Base-by-base conservation (phyloP, 768 basidiomycete genomes). In the Mycena polygramma region DNA sequence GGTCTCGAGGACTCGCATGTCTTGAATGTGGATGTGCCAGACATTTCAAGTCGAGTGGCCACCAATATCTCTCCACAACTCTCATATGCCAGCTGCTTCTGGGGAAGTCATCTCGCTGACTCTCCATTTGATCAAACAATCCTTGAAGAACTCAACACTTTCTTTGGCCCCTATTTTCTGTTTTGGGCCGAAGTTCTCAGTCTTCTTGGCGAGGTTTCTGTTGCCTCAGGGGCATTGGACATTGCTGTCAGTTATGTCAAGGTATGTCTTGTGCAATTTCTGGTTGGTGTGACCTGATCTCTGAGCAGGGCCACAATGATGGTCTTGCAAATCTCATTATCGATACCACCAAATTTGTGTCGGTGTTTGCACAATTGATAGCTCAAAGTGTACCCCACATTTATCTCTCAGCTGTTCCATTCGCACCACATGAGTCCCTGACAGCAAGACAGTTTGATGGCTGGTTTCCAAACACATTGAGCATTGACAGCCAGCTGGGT, bases 141-240 rank as follows among this genome's bases (percentile, higher is more conserved):
- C 11, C 11, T 10, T 7, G 35, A 8, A 48, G 7, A 35, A 1
- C 37, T 45, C 46, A 48, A 17, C 7, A n/a, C 26, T 55, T 60
- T 9, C 52, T 68, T 13, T 35, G 17, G 1, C 4, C 26, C 7
- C 4, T 3, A 58, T 10, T 52, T 53, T 10, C 36, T 60, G 7
- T 68, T 61, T 45, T 68, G 66, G 66, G 41, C 61, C 0, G 66
- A 68, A 30, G 58, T 53, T 26, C 24, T 68, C 10, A 46, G 49
- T 22, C 19, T n/a, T n/a, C n/a, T n/a, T n/a, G n/a, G n/a, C n/a
- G n/a, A n/a, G n/a, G n/a, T n/a, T n/a, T n/a, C n/a, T n/a, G n/a
- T n/a, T n/a, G n/a, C n/a, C n/a, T n/a, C n/a, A n/a, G n/a, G n/a
- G n/a, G n/a, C n/a, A 30, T 30, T 30, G 30, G 30, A 30, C 30